Base-by-base conservation (phyloP, 2,329 filamentous ascomycete species). In the Penicillium sp. region DNA sequence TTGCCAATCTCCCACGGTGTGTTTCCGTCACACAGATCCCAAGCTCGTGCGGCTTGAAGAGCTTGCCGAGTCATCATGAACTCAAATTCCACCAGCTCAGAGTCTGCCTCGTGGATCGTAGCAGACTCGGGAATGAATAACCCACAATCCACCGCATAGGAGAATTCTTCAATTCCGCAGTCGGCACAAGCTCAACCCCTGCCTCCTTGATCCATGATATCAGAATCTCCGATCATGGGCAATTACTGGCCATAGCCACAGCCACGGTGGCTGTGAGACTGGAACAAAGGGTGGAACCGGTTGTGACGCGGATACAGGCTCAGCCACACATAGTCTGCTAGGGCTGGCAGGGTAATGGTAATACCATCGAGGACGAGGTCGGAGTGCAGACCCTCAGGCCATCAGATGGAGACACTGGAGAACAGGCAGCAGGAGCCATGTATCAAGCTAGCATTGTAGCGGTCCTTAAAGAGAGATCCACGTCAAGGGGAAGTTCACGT, bases 321-420 rank as follows among this genome's bases (percentile, higher is more conserved):
- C 41, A 49, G 46, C 46, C 44, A 50, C 47, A 45, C 39, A 45
- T 47, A 42, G 25, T 30, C 39, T 39, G 32, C 41, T 45, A 50
- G 41, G 44, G 47, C 47, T 47, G 44, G 40, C 8, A 27, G 22
- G 30, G 40, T 48, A 46, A 40, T 35, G 26, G 43, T 46, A 48
- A 43, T 46, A 42, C 45, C 30, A 13, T 5, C 27, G 16, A 11
- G 9, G 6, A 26, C 25, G 23, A 22, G 18, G 4, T 11, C 12
- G 8, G 15, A 4, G 8, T 18, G 17, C 20, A n/a, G 4, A 13
- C 5, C 5, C 10, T 27, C 25, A 27, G 25, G n/a, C 5, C 2
- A 29, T 12, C 8, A 6, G 23, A 29, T 13, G 10, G 11, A 17
- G 23, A n/a, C n/a, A n/a, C n/a, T n/a, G n/a, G 16, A 35, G 4